Evolutionary conservation across 2,329 filamentous ascomycete species (phyloP).

Genomic region (Monosporascus sp.): DNA sequence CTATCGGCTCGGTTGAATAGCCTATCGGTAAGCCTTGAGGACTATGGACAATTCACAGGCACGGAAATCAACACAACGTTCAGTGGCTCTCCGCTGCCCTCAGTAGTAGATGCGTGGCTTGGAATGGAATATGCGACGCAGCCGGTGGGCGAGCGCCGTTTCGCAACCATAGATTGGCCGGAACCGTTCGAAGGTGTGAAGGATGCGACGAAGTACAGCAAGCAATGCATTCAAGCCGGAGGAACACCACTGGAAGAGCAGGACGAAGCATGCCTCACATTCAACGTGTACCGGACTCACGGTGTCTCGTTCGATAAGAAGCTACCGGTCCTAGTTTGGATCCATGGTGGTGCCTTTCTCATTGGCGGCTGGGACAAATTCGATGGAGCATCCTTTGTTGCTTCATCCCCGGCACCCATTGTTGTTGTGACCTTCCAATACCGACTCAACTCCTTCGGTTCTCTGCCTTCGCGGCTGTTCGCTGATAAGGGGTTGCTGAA

Average conservation of each 20-base stretch:
- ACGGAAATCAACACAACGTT: slow-evolving; percentile 30
- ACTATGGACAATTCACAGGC: slow-evolving; percentile 36
- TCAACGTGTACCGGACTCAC: slow-evolving; percentile 34
- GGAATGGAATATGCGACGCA: slow-evolving; percentile 41
- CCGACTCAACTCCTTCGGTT: slow-evolving; percentile 23
- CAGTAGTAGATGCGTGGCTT: slow-evolving; percentile 40
- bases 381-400: slow-evolving; percentile 28
- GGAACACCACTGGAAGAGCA: slow-evolving; percentile 16
- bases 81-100: slow-evolving; percentile 25
- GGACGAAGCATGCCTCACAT: slow-evolving; percentile 33
- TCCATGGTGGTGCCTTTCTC: slow-evolving; percentile 34
- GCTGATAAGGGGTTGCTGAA: slow-evolving; percentile 18
- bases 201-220: slow-evolving; percentile 34
- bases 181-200: slow-evolving; percentile 34
- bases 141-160: slow-evolving; percentile 35
- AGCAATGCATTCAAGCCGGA: slow-evolving; percentile 36
- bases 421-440: slow-evolving; percentile 25
- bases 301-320: slow-evolving; percentile 29
- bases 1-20: no score
- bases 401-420: slow-evolving; percentile 18
- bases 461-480: slow-evolving; percentile 17
- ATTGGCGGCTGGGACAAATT: slow-evolving; percentile 29
- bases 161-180: slow-evolving; percentile 35
- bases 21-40: slow-evolving; percentile 21
- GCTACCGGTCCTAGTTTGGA: slow-evolving; percentile 34